Conservation (phyloP, 2,329 filamentous ascomycete genomes). For the Epicoccum sorghinum region DNA sequence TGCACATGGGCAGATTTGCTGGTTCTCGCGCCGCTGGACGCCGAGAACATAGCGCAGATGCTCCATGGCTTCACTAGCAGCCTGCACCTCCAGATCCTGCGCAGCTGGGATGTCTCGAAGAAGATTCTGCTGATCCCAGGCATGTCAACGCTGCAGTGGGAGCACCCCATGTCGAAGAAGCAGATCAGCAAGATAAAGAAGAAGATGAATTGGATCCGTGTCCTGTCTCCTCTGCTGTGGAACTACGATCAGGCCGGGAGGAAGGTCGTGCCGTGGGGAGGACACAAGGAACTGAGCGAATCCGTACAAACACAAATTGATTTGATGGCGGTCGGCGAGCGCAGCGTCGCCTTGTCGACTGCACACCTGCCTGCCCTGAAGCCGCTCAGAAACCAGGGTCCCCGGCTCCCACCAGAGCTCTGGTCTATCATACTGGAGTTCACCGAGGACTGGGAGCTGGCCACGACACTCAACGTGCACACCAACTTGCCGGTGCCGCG, state of each 20-base stretch:
- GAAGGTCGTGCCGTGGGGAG: slow-evolving; percentile 59
- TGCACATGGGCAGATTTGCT: slow-evolving; percentile 89
- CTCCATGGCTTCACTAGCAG: slow-evolving; percentile 82
- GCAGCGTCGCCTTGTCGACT: slow-evolving; percentile 56
- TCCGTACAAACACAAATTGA: slow-evolving; percentile 80
- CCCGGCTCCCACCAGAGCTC: slow-evolving; percentile 76
- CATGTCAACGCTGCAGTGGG: slow-evolving; percentile 89
- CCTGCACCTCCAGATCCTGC: slow-evolving; percentile 77
- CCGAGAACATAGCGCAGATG: slow-evolving; percentile 86
- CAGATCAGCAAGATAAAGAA: slow-evolving; percentile 82
- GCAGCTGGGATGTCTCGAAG: slow-evolving; percentile 87
- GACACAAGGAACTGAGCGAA: slow-evolving; percentile 72
- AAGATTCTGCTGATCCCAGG: slow-evolving; percentile 83
- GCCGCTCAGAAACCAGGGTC: slow-evolving; percentile 46
- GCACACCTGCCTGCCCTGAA: slow-evolving; percentile 42
- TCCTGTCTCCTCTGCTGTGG: slow-evolving; percentile 83
- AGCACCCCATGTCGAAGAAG: slow-evolving; percentile 85
- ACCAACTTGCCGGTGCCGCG: slow-evolving; percentile 75
- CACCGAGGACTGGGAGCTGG: slow-evolving; percentile 88
- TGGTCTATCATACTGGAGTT: slow-evolving; percentile 89
- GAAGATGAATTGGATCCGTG: slow-evolving; percentile 86
- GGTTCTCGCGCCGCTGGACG: slow-evolving; percentile 82
- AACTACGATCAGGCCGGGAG: slow-evolving; percentile 67
- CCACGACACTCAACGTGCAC: slow-evolving; percentile 79
- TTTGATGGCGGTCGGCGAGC: slow-evolving; percentile 74